Base-by-base conservation (phyloP, 371 early-diverging fungal species). In the Syncephalastrum contaminatum region DNA sequence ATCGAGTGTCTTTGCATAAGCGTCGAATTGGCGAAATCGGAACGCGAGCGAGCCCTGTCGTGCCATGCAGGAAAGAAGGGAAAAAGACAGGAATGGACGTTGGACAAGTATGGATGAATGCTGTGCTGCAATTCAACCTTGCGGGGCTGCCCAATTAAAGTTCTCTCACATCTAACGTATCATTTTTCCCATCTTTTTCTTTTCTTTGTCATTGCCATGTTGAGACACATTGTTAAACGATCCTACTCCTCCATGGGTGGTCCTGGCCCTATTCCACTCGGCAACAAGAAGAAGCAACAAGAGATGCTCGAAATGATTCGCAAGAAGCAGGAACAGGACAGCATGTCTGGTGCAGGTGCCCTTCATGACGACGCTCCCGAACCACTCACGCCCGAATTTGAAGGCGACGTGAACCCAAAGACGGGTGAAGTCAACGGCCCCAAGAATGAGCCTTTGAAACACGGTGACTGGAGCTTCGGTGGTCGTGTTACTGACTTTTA, bases 1-100 rank as follows among this genome's bases (percentile, higher is more conserved):
- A 57, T 98, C 98, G 22, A 95, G 77, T 2, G 97, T 94, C 64
- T 97, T 97, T 16, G 97, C 97, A 64, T 95, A 98, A 12, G 93
- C 94, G 66, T 98, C 98, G 57, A 94, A 89, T 59, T 80, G 76
- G 42, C 81, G 75, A 48, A 88, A 71, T 51, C 81, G 68, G 41
- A 70, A 64, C 60, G 73, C 67, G 25, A 77, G 43, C 4, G 72
- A 67, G 25, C 74, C 74, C 62, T 73, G 66, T 53, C 53, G 57
- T 45, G 70, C 64, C 70, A 70, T 70, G 10, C 36, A 30, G 36
- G 36, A 30, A 12, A 30, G 5, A 25, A 25, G 5, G 25, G 5
- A 25, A 5, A 5, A 25, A 25, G 2, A 5, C 25, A 2, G 2
- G 2, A 5, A 5, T 4, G 25, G 2, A 25, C 25, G 2, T 4